Conservation (phyloP, 306 rosid genomes). For the Cicer yamashitae region DNA sequence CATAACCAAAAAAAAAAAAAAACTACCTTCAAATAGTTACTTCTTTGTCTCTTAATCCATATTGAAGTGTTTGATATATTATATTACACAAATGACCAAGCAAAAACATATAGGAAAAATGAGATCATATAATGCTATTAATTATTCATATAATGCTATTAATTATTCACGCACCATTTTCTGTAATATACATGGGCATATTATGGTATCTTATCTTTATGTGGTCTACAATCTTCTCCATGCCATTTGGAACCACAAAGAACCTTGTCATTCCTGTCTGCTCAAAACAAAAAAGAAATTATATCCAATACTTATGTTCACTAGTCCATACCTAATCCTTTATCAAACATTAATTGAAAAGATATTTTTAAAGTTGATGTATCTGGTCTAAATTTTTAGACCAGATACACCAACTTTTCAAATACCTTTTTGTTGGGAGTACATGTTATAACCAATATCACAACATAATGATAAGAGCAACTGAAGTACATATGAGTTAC, state of each 20-base stretch:
- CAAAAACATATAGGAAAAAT: not conserved
- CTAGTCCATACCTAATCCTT: not conserved
- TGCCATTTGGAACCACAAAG: slow-evolving; percentile 71
- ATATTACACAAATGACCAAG: too few relatives aligned
- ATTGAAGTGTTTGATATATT: slow-evolving; percentile 5
- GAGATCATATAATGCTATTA: slow-evolving; percentile 4
- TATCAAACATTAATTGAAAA: not conserved
- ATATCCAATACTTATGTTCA: not conserved
- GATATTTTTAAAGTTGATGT: too few relatives aligned
- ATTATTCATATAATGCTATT: not conserved
- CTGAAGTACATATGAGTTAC: slow-evolving; percentile 39
- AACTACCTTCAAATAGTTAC: not conserved
- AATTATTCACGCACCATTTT: slow-evolving; percentile 61
- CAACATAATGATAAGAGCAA: not conserved
- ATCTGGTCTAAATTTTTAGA: too few relatives aligned
- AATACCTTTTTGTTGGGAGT: too few relatives aligned
- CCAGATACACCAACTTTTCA: too few relatives aligned
- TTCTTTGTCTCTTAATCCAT: not conserved
- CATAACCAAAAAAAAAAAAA: not conserved
- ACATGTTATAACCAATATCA: too few relatives aligned
- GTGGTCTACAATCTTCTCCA: slow-evolving; percentile 63
- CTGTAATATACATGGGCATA: slow-evolving; percentile 65
- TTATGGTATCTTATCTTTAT: slow-evolving; percentile 58
- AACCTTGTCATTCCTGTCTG: slow-evolving; percentile 61
- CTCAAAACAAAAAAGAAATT: not conserved